Evolutionary conservation across 352 stramenopile species (phyloP).

Genomic region (Pythium phragmitis): DNA sequence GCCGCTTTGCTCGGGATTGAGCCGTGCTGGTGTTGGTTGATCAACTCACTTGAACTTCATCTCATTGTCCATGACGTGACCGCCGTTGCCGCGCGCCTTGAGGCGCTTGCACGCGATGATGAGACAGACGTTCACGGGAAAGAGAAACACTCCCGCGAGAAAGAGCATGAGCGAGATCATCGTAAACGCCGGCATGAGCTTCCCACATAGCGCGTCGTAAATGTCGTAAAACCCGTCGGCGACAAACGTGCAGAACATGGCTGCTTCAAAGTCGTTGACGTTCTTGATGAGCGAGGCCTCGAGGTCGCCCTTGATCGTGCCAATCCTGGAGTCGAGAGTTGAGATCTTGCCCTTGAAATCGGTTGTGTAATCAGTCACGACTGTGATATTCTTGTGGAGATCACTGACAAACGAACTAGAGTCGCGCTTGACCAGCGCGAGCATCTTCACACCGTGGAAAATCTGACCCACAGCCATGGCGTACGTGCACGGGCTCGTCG

Average conservation of each 20-base stretch:
- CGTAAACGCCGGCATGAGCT: conserved; percentile 65
- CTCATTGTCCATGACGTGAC: conserved; percentile 54
- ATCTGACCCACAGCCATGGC: conserved; percentile 10
- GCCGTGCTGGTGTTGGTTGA: too few species aligned
- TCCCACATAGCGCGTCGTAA: conserved; percentile 48
- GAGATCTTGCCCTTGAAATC: conserved; percentile 50
- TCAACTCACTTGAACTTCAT: conserved; percentile 56
- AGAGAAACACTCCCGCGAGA: conserved; percentile 59
- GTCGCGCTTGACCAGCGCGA: conserved; percentile 25
- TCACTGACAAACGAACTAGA: conserved; percentile 31
- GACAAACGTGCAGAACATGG: conserved; percentile 69
- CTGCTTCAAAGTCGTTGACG: conserved; percentile 50
- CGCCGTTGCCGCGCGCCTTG: conserved; percentile 47
- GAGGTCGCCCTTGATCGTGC: conserved; percentile 42
- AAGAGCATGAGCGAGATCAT: conserved; percentile 82
- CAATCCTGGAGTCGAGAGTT: conserved; percentile 36
- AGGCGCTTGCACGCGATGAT: conserved; percentile 67
- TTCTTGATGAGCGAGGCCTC: conserved; percentile 47
- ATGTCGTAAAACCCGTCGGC: conserved; percentile 44
- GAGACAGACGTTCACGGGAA: conserved; percentile 66
- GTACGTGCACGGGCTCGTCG: conserved; percentile 19
- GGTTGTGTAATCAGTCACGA: conserved; percentile 29
- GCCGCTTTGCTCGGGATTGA: too few species aligned
- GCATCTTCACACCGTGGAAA: conserved; percentile 20
- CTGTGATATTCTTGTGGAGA: conserved; percentile 34